Base-by-base conservation (phyloP, 208 protist genomes). In the Trypanosomatidae sp. region DNA sequence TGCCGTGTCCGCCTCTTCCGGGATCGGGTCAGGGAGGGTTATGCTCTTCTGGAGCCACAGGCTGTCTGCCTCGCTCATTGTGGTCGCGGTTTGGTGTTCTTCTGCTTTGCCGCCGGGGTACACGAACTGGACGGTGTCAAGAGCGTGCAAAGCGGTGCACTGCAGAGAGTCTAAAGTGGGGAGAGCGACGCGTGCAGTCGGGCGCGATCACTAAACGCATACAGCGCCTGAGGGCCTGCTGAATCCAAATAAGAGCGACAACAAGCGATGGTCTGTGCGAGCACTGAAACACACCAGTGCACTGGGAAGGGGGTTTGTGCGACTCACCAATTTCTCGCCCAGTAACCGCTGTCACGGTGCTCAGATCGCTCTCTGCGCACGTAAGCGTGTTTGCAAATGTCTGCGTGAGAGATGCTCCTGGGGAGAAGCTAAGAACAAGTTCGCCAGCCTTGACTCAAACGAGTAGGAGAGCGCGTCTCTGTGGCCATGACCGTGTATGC, bases 21-120 rank as follows among this genome's bases (percentile, higher is more conserved):
- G 89, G 7, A 95, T 77, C 1, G 91, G 91, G 56, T 97, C 91
- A 3, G 84, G 64, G 15, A 95, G 30, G 25, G 82, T 85, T 79
- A 95, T 89, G 83, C 90, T 95, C 62, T 91, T 86, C 71, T 95
- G 93, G 13, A 95, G 85, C 90, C 93, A 95, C 72, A 95, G 36
- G 67, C 91, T 97, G 81, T 92, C 90, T 12, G 64, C 44, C 5
- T 83, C 79, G 44, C 59, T 81, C 70, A 59, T 69, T 33, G 12
- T 47, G 5, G 60, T 15, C 7, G 22, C 2, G 33, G 3, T 39
- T 25, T 13, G 1, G 19, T 25, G 22, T 28, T n/a, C 25, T 25
- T 39, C 13, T 46, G 44, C 8, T 5, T n/a, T 25, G 25, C 33
- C 28, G 39, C 39, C 39, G 2, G 17, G 15, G 22, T 36, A 5